Base-by-base conservation (phyloP, 2,329 filamentous ascomycete genomes). In the Hypoxylon sp. region DNA sequence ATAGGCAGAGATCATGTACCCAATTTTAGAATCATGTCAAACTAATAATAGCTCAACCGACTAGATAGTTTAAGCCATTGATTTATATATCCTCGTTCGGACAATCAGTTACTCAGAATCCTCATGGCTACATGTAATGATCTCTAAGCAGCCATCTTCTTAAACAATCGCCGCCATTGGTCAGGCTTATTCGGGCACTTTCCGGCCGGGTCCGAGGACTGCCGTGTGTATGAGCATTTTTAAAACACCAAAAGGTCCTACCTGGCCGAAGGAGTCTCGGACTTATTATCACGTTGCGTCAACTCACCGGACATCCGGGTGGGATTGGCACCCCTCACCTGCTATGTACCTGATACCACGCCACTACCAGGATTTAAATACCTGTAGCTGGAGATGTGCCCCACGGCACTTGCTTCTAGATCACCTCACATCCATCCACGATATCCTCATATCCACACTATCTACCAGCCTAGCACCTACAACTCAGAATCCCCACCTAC, bases 221-320 rank as follows among this genome's bases (percentile, higher is more conserved):
- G 17, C 39, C n/a, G 14, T n/a, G 39, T 11, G 39, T 9, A 44
- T 22, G 39, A 44, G n/a, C 39, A 10, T 17, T 11, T 22, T 22
- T 19, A 17, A 19, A 10, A 17, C 29, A 31, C 29, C 29, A 31
- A 39, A n/a, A 44, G 39, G 39, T 44, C 39, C 39, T 44, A 44
- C 17, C 39, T 44, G 17, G 22, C 39, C 17, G 39, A 44, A 44
- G 39, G 17, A 44, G 9, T 17, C n/a, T 19, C 39, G 39, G 39
- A 44, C n/a, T n/a, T 42, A n/a, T 39, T 8, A 22, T 44, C 39
- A 22, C n/a, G 37, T 10, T n/a, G 17, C 17, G 17, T 22, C 39
- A 44, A 11, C 39, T 44, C 17, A n/a, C 39, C 39, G 39, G 39
- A 44, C 39, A 17, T 44, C 39, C 39, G 39, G 14, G 39, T 44